A percentile compares a stretch with the other conserved stretches of the same genome.
Evolutionary conservation across 2,329 filamentous ascomycete genomes (phyloP).

Genomic region (Neocucurbitaria cava): DNA sequence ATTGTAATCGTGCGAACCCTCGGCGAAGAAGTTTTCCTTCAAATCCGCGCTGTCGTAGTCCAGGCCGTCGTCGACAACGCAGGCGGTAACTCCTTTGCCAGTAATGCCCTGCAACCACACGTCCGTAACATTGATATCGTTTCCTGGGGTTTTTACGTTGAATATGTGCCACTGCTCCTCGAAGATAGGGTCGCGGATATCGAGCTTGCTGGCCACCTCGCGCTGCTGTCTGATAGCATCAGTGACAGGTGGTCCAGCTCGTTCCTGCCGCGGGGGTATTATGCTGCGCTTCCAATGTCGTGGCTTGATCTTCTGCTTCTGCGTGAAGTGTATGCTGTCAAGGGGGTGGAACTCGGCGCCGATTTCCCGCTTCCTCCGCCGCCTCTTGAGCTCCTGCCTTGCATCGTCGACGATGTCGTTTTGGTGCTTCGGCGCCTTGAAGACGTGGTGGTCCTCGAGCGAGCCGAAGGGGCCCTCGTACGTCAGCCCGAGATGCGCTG

Average conservation of each 20-base stretch:
- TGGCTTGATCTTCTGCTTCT: slow-evolving; percentile 75
- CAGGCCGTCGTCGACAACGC: slow-evolving; percentile 93
- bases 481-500: slow-evolving; percentile 73
- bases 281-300: slow-evolving; percentile 66
- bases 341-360: slow-evolving; percentile 62
- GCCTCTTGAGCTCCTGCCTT: slow-evolving; percentile 61
- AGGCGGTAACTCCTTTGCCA: slow-evolving; percentile 85
- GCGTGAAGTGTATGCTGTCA: slow-evolving; percentile 76
- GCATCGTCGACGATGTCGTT: slow-evolving; percentile 63
- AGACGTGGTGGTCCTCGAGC: slow-evolving; percentile 82
- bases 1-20: slow-evolving; percentile 96
- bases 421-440: slow-evolving; percentile 68
- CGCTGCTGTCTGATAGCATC: slow-evolving; percentile 57
- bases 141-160: slow-evolving; percentile 79
- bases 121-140: slow-evolving; percentile 96
- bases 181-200: slow-evolving; percentile 90
- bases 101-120: slow-evolving; percentile 92
- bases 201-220: slow-evolving; percentile 62
- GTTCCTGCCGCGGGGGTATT: slow-evolving; percentile 35
- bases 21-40: slow-evolving; percentile 90
- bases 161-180: slow-evolving; percentile 93
- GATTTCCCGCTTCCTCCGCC: slow-evolving; percentile 67
- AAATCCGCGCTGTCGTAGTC: slow-evolving; percentile 96
- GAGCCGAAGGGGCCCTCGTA: slow-evolving; percentile 84
- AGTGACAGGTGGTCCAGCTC: slow-evolving; percentile 36